Percentiles rank a stretch among this genome's conserved stretches.
These are phyloP conservation scores for Penicillium sp. DNA, from an alignment of 2,329 filamentous ascomycete species.

Conservation along the genomic window DNA sequence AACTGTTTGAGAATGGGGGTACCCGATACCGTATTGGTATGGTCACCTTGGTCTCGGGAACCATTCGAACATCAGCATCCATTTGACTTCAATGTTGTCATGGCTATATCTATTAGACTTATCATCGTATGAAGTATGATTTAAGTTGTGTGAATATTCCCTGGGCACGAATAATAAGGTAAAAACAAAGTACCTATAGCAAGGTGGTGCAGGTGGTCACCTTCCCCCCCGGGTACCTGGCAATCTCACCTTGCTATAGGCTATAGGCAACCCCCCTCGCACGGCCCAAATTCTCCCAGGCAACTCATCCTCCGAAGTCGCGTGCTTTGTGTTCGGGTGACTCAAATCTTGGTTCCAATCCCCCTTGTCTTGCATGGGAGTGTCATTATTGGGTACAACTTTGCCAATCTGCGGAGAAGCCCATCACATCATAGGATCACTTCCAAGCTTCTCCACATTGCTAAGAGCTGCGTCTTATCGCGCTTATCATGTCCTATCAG, in stretches of 20 bases:
- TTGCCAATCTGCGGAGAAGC: slow-evolving; percentile 9
- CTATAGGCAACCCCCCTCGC: slow-evolving; percentile 4
- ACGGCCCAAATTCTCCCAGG: slow-evolving; percentile 16
- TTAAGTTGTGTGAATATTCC: background rate
- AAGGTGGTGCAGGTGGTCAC: slow-evolving; percentile 3
- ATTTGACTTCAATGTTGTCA: background rate
- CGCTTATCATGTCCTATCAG: slow-evolving; percentile 22
- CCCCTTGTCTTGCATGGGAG: slow-evolving; percentile 1
- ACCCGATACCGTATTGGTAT: slow-evolving; percentile 16
- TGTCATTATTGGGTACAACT: slow-evolving; percentile 8
- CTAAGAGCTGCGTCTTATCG: slow-evolving; percentile 15
- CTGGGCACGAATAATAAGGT: background rate
- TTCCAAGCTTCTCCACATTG: slow-evolving; percentile 13
- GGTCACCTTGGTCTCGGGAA: slow-evolving; percentile 10
- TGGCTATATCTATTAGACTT: background rate
- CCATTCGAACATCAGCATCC: background rate
- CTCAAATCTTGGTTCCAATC: slow-evolving; percentile 2
- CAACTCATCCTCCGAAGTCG: slow-evolving; percentile 24
- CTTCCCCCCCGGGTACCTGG: slow-evolving; percentile 20
- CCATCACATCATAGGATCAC: slow-evolving; percentile 11
- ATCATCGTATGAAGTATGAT: background rate
- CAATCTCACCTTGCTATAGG: slow-evolving; percentile 7
- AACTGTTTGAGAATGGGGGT: slow-evolving; percentile 7
- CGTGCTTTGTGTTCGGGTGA: slow-evolving; percentile 23
- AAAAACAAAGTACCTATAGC: background rate